Evolutionary conservation across 768 basidiomycete genomes (phyloP), one percentile per base, ranked within the genome.

Genomic region (Rhizopogon rudus): DNA sequence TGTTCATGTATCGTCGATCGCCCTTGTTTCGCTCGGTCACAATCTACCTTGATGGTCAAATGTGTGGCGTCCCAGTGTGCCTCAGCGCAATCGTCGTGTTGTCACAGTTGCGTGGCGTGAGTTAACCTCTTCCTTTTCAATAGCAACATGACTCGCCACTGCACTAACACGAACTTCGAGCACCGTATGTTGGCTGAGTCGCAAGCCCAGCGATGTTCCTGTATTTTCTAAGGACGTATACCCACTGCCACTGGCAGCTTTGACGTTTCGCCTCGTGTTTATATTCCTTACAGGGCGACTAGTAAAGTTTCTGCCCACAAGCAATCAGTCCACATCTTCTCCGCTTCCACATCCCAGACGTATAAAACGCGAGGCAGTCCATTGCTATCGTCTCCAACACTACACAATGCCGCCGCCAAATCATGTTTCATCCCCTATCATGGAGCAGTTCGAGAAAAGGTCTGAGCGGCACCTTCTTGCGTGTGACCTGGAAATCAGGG

Each of bases 241-340:
- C 16, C 44, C 52, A 59, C 20, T 22, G 35, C 48, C 58, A 50
- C 37, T 51, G 31, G 17, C 42, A 46, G 40, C 37, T 61, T 59
- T 40, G 20, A 56, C 44, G 14, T 29, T 40, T 54, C 16, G 61
- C 61, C 67, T 69, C 67, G 65, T 67, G 67, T 50, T 35, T 45
- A 58, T 64, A 68, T 65, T 40, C 52, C 13, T 40, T 55, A 37
- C 33, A 39, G 31, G 48, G 48, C 17, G 28, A 59, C 60, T 53
- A 57, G 58, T 57, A 60, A 58, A 49, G 53, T 40, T 31, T 45
- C 14, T 55, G 67, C 64, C 65, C 68, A 69, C 66, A 60, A 54
- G 59, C 55, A 53, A n/a, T 53, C 55, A 29, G 5, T n/a, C 54
- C 53, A 35, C 46, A 44, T 16, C 8, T 25, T 25, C 13, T 37